Evolutionary conservation across 257 asterid genomes (phyloP), one percentile per base, ranked within the genome.

Genomic region (Solanum bulbocastanum): DNA sequence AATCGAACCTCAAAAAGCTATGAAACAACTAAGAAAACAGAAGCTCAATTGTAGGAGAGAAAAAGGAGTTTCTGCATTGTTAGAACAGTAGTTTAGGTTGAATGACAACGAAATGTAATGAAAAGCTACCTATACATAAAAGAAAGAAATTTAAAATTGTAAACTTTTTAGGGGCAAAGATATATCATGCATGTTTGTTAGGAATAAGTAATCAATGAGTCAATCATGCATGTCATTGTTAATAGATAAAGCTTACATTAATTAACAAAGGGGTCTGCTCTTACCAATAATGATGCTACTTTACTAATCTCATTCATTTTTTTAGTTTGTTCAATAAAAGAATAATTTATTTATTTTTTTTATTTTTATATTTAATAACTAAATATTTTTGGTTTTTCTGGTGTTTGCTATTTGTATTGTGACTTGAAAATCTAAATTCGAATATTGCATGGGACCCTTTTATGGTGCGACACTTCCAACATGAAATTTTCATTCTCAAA

Each of bases 121-220:
- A 73, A 71, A 5, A 20, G 82, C 16, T 35, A 73, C 30, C 9
- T 23, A 30, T 32, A 30, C 5, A 35, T 35, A 69, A 66, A 86
- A 42, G 7, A 39, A 56, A n/a, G n/a, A 25, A 30, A 14, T 14
- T 42, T 25, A 7, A 42, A 42, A 78, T 78, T 40, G 62, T 14
- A n/a, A 69, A 73, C 86, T 91, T 89, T 87, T 87, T 86, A 87
- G 87, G 33, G 49, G 85, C 90, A 75, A 75, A 74, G 37, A 79
- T 68, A 68, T 68, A 27, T 32, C 88, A 88, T 87, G 65, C 83
- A 44, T 71, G 73, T 85, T 74, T 83, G 88, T 88, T 82, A 84
- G 87, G 88, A 89, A 83, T 87, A 88, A 76, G 91, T 88, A 94
- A 96, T 95, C 98, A 94, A 95, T 93, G 94, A 88, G 92, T 94